phyloP scores from a whole-genome alignment of 1,139 yeast genomes.

The Debaryomyces coudertii region DNA sequence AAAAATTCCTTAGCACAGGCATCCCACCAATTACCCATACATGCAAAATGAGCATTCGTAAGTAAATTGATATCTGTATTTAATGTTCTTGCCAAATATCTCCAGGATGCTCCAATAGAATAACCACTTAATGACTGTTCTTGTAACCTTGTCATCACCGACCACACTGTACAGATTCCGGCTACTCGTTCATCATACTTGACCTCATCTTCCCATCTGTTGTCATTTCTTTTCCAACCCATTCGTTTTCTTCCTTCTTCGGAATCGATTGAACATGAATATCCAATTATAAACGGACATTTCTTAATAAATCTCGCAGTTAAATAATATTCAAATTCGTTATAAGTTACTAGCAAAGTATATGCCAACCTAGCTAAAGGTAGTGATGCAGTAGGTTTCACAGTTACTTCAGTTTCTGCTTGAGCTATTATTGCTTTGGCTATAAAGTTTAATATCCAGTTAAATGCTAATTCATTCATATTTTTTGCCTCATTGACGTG shows the following conservation, averaged over 20 bases:
- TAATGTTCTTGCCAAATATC: slow-evolving; percentile 66
- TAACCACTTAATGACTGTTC: slow-evolving; percentile 20
- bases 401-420: slow-evolving; percentile 90
- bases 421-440: slow-evolving; percentile 87
- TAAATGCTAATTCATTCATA: slow-evolving; percentile 51
- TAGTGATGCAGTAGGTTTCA: slow-evolving; percentile 73
- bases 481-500: slow-evolving; percentile 51
- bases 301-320: slow-evolving; percentile 86
- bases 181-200: slow-evolving; percentile 82
- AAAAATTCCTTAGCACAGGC: slow-evolving; percentile 64
- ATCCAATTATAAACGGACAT: slow-evolving; percentile 89
- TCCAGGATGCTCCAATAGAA: slow-evolving; percentile 65
- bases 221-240: slow-evolving; percentile 81
- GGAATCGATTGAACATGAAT: slow-evolving; percentile 69
- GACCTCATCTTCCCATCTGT: slow-evolving; percentile 76
- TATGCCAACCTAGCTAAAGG: slow-evolving; percentile 76
- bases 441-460: slow-evolving; percentile 78
- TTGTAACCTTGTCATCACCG: slow-evolving; percentile 61
- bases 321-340: slow-evolving; percentile 68
- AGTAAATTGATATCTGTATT: slow-evolving; percentile 56
- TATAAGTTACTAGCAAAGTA: slow-evolving; percentile 56
- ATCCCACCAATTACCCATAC: slow-evolving; percentile 92
- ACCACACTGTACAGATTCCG: slow-evolving; percentile 82
- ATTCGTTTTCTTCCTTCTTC: slow-evolving; percentile 80
- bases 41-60: slow-evolving; percentile 70